phyloP scores from a whole-genome alignment of 1,284 basidiomycete species.

The Flammula alnicola region DNA sequence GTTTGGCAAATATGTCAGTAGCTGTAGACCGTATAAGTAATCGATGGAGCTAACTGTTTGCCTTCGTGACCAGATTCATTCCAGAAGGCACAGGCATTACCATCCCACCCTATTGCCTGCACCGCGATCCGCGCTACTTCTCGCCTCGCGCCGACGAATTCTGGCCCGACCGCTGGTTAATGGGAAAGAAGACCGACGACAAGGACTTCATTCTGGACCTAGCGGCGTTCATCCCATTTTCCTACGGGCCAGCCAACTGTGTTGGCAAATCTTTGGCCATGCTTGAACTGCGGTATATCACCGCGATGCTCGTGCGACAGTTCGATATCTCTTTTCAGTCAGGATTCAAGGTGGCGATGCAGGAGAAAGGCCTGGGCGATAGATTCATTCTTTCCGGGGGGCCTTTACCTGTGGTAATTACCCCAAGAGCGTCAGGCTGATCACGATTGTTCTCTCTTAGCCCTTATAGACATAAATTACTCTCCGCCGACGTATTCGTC shows the following conservation, averaged over 20 bases:
- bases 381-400: too few relatives aligned
- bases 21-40: not conserved
- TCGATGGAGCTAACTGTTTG: not conserved
- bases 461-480: too few relatives aligned
- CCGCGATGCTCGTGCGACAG: slow-evolving; percentile 30
- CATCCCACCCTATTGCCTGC: slow-evolving; percentile 52
- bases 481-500: too few relatives aligned
- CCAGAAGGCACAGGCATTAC: slow-evolving; percentile 53
- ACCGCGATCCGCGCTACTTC: slow-evolving; percentile 44
- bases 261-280: slow-evolving; percentile 41
- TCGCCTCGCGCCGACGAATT: slow-evolving; percentile 40
- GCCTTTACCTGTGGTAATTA: too few relatives aligned
- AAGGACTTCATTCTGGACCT: slow-evolving; percentile 27
- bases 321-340: too few relatives aligned
- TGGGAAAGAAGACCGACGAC: slow-evolving; percentile 11
- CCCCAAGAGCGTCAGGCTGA: too few relatives aligned
- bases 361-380: too few relatives aligned
- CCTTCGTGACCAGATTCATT: slow-evolving; percentile 41
- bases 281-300: slow-evolving; percentile 37
- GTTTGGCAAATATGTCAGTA: slow-evolving; percentile 5
- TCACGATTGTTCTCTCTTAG: too few relatives aligned
- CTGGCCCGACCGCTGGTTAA: slow-evolving; percentile 45
- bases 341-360: too few relatives aligned
- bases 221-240: slow-evolving; percentile 49
- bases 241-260: slow-evolving; percentile 42